phyloP scores from a whole-genome alignment of 177 flowering plant genomes.

The Tripterygium wilfordii region DNA sequence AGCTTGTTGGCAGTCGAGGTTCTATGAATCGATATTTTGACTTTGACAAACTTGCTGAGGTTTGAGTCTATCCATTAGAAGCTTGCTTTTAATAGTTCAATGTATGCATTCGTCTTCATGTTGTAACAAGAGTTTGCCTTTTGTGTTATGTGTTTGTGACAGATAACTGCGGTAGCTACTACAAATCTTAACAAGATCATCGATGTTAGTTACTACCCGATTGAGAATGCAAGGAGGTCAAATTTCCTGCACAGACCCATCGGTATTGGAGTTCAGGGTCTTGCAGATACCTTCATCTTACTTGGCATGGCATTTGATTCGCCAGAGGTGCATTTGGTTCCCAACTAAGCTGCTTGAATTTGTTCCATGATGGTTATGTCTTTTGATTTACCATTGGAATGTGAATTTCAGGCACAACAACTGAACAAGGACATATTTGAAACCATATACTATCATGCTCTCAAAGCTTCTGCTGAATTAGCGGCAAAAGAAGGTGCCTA shows the following conservation, averaged over 20 bases:
- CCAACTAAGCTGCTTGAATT: too few species aligned
- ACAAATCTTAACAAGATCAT: conserved; percentile 86
- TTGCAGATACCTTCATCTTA: conserved; percentile 93
- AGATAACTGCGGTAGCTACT: conserved; percentile 74
- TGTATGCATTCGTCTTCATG: background rate
- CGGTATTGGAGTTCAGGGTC: conserved; percentile 98
- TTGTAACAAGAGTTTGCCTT: too few species aligned
- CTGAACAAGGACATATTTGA: conserved; percentile 94
- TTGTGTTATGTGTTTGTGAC: too few species aligned
- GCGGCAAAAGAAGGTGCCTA: conserved; percentile 82
- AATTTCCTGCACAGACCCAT: conserved; percentile 89
- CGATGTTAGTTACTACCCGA: conserved; percentile 91
- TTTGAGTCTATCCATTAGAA: conserved; percentile 27
- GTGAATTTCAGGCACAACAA: conserved; percentile 71
- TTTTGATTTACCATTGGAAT: too few species aligned
- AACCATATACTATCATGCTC: conserved; percentile 88
- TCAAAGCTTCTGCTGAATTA: conserved; percentile 74
- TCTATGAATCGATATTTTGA: conserved; percentile 76
- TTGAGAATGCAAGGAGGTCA: conserved; percentile 85
- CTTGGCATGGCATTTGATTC: conserved; percentile 99
- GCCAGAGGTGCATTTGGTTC: conserved; percentile 73
- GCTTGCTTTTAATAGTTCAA: background rate
- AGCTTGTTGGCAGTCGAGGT: conserved; percentile 85
- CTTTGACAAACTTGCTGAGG: conserved; percentile 97
- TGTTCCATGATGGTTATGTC: too few species aligned